Conservation (phyloP, 768 basidiomycete species). For the Podaxis pistillaris region DNA sequence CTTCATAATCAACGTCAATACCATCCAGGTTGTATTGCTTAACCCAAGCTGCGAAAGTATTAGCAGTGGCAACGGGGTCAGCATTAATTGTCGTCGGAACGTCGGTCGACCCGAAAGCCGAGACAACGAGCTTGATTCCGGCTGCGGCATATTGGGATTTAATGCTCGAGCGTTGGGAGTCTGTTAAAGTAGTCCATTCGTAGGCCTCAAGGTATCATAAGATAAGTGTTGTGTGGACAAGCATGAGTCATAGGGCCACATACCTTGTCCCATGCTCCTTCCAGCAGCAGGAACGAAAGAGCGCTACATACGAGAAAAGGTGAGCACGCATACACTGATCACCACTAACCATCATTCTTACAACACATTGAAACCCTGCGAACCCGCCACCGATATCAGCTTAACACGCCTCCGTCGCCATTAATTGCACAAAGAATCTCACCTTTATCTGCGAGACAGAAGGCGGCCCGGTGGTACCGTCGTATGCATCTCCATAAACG, state of each 20-base stretch:
- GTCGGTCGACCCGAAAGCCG: constrained; percentile 59
- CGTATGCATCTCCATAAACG: constrained; percentile 40
- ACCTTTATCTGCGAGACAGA: constrained; percentile 42
- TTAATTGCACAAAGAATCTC: constrained; percentile 1
- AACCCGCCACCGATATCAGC: background rate
- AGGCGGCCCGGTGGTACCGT: constrained; percentile 49
- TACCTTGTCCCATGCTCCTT: constrained; percentile 58
- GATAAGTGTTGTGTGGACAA: background rate
- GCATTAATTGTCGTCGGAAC: constrained; percentile 54
- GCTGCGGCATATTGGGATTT: constrained; percentile 55
- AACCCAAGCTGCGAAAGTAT: constrained; percentile 65
- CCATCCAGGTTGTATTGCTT: constrained; percentile 62
- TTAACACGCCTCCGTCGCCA: background rate
- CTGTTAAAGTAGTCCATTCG: constrained; percentile 51
- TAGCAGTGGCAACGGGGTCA: constrained; percentile 62
- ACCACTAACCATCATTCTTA: constrained; percentile 23
- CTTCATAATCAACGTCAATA: constrained; percentile 78
- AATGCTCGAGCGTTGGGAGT: constrained; percentile 42
- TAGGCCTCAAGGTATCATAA: constrained; percentile 32
- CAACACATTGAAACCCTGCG: constrained; percentile 61
- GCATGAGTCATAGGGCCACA: background rate
- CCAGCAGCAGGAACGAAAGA: constrained; percentile 53
- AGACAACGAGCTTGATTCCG: constrained; percentile 59
- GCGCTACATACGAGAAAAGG: constrained; percentile 27
- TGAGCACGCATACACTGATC: background rate